A percentile compares a stretch with the other conserved stretches of the same genome.
Evolutionary conservation across 139 green algal species (phyloP).

Genomic region (Chlamydomonas incerta): DNA sequence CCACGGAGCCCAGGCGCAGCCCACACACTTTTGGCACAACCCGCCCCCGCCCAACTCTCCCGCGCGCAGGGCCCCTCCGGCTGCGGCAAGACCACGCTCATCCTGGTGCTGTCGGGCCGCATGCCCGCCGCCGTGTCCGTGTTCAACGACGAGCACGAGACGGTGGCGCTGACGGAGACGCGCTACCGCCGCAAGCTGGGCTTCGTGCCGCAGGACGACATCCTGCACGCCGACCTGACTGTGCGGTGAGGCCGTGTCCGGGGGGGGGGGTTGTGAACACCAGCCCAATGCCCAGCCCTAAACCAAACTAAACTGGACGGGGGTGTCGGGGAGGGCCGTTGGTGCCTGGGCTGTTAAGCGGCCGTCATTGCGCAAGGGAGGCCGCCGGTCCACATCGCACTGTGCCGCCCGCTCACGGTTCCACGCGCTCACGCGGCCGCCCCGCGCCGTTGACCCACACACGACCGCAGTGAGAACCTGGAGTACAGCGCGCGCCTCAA

Average conservation of each 20-base stretch:
- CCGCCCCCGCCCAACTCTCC: not conserved
- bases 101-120: constrained; percentile 53
- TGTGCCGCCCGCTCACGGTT: no score
- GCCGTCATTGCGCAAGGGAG: no score
- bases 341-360: no score
- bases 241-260: not conserved
- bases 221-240: constrained; percentile 8
- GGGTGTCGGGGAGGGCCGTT: no score
- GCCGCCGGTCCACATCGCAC: no score
- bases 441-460: no score
- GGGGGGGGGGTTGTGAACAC: not conserved
- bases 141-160: not conserved
- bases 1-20: no score
- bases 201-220: constrained; percentile 78
- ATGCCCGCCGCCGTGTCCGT: not conserved
- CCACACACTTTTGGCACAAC: not conserved
- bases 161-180: not conserved
- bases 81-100: constrained; percentile 59
- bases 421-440: no score
- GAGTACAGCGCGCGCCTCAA: constrained; percentile 45
- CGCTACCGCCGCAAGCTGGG: constrained; percentile 51
- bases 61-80: constrained; percentile 36
- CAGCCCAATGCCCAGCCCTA: no score
- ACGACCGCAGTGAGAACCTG: constrained; percentile 63
- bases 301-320: no score